Base-by-base conservation (phyloP, 129 eudicot species). In the Sambucus nigra region DNA sequence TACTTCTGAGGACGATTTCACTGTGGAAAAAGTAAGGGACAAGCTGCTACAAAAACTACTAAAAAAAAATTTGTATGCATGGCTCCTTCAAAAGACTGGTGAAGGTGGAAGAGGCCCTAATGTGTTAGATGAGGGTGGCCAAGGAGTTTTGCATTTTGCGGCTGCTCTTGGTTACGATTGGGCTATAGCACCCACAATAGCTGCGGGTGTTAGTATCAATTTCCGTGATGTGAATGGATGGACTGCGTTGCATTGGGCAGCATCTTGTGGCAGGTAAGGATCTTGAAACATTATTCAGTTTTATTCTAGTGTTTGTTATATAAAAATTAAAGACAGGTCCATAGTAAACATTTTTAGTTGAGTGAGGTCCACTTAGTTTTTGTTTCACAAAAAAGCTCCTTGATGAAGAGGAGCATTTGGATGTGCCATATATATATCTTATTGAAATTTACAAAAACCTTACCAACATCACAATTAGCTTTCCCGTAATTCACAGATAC, bases 221-320 rank as follows among this genome's bases (percentile, higher is more conserved):
- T 91, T 84, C 62, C 77, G 98, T 25, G 98, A 91, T 67, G 80
- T 66, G 25, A 81, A 70, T 76, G 98, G 98, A 51, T 91, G 98
- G 98, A 91, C 95, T 13, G 95, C 98, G 14, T 93, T 91, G 25
- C 98, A 91, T 48, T 91, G 98, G 98, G 98, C 98, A 42, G 98
- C 98, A 54, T 76, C 48, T 46, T 85, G 76, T 77, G 98, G 98
- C 77, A 89, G 98, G 98, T 89, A 61, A 47, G 26, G 16, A 21
- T 24, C 31, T 38, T 17, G 21, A n/a, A n/a, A 38, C 6, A 0
- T 42, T 42, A 13, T 42, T 35, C 42, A 35, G 25, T 1, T 9
- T 9, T 31, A 18, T 42, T 41, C 3, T 28, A 59, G 23, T n/a
- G 26, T 28, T 18, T 25, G 51, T 4, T 5, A n/a, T 39, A 24